Conservation (phyloP, 805 yeast species). For the Pichia exigua region DNA sequence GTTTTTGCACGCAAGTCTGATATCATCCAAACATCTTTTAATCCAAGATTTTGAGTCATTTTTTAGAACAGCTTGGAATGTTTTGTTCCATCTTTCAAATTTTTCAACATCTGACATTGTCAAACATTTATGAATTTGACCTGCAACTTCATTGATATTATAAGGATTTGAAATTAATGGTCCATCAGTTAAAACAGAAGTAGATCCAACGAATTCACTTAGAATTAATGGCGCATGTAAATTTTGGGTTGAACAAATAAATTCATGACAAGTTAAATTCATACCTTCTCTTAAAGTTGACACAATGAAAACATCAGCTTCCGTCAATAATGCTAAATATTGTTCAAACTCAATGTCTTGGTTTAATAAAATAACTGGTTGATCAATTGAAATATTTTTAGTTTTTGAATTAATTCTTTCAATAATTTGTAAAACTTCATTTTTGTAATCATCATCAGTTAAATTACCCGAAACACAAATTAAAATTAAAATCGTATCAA, state of each 20-base stretch:
- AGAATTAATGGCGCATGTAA: slow-evolving; percentile 75
- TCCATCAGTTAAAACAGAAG: slow-evolving; percentile 63
- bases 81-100: slow-evolving; percentile 49
- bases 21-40: slow-evolving; percentile 41
- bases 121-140: slow-evolving; percentile 56
- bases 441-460: slow-evolving; percentile 56
- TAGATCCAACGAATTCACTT: slow-evolving; percentile 94
- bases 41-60: slow-evolving; percentile 80
- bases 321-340: slow-evolving; percentile 75
- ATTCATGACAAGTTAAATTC: slow-evolving; percentile 95
- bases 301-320: slow-evolving; percentile 83
- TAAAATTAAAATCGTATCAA: slow-evolving; percentile 69
- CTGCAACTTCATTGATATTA: slow-evolving; percentile 63
- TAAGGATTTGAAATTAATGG: slow-evolving; percentile 85
- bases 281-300: slow-evolving; percentile 94
- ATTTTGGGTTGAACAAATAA: slow-evolving; percentile 62
- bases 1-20: slow-evolving; percentile 43
- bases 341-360: slow-evolving; percentile 87
- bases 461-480: slow-evolving; percentile 57
- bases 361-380: slow-evolving; percentile 80
- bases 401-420: slow-evolving; percentile 78
- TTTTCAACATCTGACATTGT: slow-evolving; percentile 58
- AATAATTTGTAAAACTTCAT: slow-evolving; percentile 67
- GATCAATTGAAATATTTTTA: slow-evolving; percentile 62
- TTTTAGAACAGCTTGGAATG: slow-evolving; percentile 49